Conservation (phyloP, 352 stramenopile species). For the Globisporangium cederbergense region DNA sequence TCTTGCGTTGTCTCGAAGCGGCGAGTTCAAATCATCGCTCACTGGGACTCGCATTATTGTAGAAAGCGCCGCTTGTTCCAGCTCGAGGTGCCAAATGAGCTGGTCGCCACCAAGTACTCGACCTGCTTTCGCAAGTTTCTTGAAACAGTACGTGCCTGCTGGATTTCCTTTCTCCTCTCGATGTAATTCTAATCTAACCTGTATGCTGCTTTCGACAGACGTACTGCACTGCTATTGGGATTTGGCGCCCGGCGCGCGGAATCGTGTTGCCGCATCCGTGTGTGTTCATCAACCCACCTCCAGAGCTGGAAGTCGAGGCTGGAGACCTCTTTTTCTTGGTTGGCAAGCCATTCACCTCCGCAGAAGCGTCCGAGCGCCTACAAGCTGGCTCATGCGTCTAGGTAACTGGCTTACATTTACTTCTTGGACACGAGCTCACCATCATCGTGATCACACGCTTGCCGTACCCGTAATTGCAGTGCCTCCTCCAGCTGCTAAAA, state of each 20-base stretch:
- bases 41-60: not conserved
- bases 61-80: constrained; percentile 70
- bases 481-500: too few species aligned
- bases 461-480: too few species aligned
- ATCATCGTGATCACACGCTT: too few species aligned
- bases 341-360: constrained; percentile 54
- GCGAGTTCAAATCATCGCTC: not conserved
- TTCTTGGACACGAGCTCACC: too few species aligned
- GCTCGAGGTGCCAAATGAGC: constrained; percentile 43
- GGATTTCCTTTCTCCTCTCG: not conserved
- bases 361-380: constrained; percentile 18
- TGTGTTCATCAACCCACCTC: constrained; percentile 58
- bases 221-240: constrained; percentile 54
- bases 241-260: constrained; percentile 54
- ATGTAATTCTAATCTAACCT: not conserved
- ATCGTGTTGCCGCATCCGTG: constrained; percentile 61
- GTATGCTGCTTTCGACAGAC: constrained; percentile 21
- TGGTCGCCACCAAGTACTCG: constrained; percentile 49
- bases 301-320: constrained; percentile 49
- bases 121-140: constrained; percentile 72
- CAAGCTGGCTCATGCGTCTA: not conserved
- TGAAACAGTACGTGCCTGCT: constrained; percentile 36
- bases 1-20: not conserved
- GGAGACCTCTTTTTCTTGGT: constrained; percentile 72
- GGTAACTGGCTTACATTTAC: too few species aligned